Conservation (phyloP, 1,284 basidiomycete genomes). For the Trichosporon inkin region DNA sequence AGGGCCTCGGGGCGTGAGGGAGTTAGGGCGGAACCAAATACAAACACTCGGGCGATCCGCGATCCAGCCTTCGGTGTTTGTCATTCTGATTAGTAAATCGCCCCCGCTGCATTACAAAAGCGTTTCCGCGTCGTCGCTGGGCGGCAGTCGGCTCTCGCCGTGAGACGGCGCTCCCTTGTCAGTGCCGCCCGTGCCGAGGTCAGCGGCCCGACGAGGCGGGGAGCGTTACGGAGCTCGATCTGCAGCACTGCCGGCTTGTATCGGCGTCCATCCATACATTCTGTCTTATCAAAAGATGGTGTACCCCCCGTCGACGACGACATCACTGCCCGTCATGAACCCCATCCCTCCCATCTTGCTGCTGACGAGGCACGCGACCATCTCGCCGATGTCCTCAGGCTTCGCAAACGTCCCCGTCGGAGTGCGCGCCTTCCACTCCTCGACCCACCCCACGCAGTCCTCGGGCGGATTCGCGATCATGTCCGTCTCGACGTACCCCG, state of each 20-base stretch:
- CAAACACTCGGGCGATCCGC: not conserved
- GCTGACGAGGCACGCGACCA: slow-evolving; percentile 38
- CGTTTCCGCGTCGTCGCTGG: no score
- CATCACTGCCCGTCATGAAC: slow-evolving; percentile 47
- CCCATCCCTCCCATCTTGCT: slow-evolving; percentile 30
- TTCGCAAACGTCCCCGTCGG: slow-evolving; percentile 43
- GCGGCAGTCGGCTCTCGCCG: no score
- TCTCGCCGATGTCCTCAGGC: slow-evolving; percentile 42
- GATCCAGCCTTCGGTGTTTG: not conserved
- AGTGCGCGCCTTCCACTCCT: slow-evolving; percentile 41
- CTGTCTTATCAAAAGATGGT: slow-evolving; percentile 9
- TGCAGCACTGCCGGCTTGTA: not conserved
- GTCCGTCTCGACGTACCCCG: slow-evolving; percentile 49
- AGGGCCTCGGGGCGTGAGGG: not conserved
- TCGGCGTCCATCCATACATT: not conserved
- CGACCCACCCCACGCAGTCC: slow-evolving; percentile 27
- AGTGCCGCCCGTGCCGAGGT: no score
- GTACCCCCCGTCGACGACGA: slow-evolving; percentile 47
- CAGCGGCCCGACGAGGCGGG: no score
- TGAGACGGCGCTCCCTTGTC: no score
- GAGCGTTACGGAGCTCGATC: no score
- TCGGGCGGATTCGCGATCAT: slow-evolving; percentile 45
- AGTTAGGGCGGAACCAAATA: slow-evolving; percentile 1
- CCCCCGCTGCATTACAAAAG: no score
- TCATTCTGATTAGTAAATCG: not conserved